Evolutionary conservation across 1,284 basidiomycete species (phyloP).

Genomic region (Ganoderma lingzhi): DNA sequence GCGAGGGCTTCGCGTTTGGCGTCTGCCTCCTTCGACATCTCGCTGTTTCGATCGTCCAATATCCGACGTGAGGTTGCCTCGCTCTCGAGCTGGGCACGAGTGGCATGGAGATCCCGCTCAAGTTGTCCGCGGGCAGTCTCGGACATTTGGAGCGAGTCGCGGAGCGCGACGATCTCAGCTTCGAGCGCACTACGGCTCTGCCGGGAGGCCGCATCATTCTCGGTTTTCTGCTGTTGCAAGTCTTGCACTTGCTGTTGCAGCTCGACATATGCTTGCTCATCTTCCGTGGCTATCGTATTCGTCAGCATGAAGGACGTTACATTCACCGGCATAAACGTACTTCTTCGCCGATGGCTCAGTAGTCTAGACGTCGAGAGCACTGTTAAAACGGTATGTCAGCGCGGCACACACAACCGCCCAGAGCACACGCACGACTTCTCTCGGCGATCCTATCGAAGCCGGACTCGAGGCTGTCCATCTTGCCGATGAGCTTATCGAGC

Average conservation of each 20-base stretch:
- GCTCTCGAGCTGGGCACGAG: constrained; percentile 68
- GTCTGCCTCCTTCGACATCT: constrained; percentile 67
- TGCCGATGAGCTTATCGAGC: constrained; percentile 72
- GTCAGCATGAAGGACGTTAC: background rate
- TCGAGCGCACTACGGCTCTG: constrained; percentile 62
- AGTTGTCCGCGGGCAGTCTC: constrained; percentile 53
- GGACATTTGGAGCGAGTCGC: constrained; percentile 49
- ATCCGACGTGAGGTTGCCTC: constrained; percentile 65
- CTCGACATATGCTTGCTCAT: constrained; percentile 75
- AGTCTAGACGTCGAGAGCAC: constrained; percentile 79
- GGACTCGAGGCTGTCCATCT: constrained; percentile 79
- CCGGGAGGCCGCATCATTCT: constrained; percentile 60
- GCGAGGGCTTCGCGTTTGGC: constrained; percentile 65
- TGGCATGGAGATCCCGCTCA: constrained; percentile 71
- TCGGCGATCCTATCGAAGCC: constrained; percentile 86
- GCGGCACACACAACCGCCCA: constrained; percentile 13
- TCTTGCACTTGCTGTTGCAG: constrained; percentile 68
- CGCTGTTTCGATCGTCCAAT: constrained; percentile 72
- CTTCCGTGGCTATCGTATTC: constrained; percentile 62
- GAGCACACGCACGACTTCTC: constrained; percentile 61
- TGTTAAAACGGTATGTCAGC: constrained; percentile 37
- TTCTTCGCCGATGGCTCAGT: constrained; percentile 68
- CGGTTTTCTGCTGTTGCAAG: constrained; percentile 58
- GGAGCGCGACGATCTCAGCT: constrained; percentile 62
- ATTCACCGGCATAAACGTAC: constrained; percentile 51